phyloP scores from a whole-genome alignment of 2,329 filamentous ascomycete genomes.

The Pseudocercospora pini-densiflorae region DNA sequence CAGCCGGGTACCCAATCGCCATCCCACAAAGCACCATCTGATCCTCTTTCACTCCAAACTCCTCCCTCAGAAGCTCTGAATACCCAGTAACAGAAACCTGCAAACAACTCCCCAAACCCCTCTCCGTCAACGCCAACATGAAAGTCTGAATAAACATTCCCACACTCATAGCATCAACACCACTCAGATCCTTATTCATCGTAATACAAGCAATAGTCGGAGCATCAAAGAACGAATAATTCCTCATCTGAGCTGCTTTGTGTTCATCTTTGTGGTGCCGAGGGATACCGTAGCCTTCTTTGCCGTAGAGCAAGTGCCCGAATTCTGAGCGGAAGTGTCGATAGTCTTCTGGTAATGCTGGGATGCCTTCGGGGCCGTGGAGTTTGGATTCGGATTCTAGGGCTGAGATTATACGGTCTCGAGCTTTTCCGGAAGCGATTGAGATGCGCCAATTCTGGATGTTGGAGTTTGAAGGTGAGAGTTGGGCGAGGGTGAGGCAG shows the following conservation, averaged over 20 bases:
- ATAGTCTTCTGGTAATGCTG: slow-evolving; percentile 27
- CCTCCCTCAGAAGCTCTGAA: slow-evolving; percentile 29
- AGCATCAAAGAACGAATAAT: slow-evolving; percentile 33
- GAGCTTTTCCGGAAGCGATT: slow-evolving; percentile 25
- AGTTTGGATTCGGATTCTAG: slow-evolving; percentile 15
- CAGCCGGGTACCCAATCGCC: slow-evolving; percentile 31
- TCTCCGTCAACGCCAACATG: slow-evolving; percentile 30
- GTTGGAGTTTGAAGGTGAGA: slow-evolving; percentile 29
- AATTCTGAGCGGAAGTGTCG: slow-evolving; percentile 31
- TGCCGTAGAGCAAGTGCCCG: slow-evolving; percentile 31
- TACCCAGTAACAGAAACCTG: slow-evolving; percentile 33
- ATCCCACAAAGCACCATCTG: slow-evolving; percentile 31
- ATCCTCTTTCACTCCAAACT: slow-evolving; percentile 27
- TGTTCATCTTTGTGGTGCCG: slow-evolving; percentile 18
- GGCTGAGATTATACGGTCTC: slow-evolving; percentile 25
- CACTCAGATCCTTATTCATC: slow-evolving; percentile 26
- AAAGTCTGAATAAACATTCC: slow-evolving; percentile 36
- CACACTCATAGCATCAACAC: slow-evolving; percentile 31
- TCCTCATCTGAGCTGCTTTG: slow-evolving; percentile 24
- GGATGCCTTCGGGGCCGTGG: slow-evolving; percentile 20
- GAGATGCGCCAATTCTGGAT: slow-evolving; percentile 29
- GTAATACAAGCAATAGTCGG: slow-evolving; percentile 27
- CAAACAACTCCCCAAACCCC: slow-evolving; percentile 31
- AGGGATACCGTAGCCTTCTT: slow-evolving; percentile 29
- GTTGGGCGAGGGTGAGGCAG: slow-evolving; percentile 23